Evolutionary conservation across 2,329 filamentous ascomycete genomes (phyloP), one percentile per base, ranked within the genome.

Genomic region (Sclerotinia minor): DNA sequence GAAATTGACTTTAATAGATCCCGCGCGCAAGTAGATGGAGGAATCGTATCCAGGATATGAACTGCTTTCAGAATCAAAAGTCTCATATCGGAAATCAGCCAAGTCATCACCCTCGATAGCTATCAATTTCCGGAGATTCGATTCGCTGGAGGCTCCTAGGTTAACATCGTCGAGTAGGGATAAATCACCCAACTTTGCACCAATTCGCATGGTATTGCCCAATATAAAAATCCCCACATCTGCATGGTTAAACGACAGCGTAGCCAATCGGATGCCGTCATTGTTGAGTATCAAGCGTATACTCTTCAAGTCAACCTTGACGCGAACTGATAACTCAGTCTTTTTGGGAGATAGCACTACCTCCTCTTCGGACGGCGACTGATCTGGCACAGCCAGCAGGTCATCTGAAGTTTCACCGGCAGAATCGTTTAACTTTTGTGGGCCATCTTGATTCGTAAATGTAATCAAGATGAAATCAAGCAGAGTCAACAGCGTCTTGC

Each of bases 71-170:
- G 89, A 79, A 77, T 98, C 93, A 74, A 96, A 99, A 0, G 95
- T 99, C 79, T 99, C 92, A 75, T 99, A 99, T 66, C 92, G 91
- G 82, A 99, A 98, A 77, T 99, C 95, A 1, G 94, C 94, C 24
- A 99, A 85, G 69, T 98, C 94, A 67, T 98, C 89, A 15, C 96
- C 96, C 78, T 99, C 91, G 41, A 99, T 99, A 0, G 93, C 94
- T 52, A 99, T 89, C 29, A 99, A 84, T 72, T 94, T 89, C 50
- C 95, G 89, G 32, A 98, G 83, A 54, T 89, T 87, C 0, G 94
- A 97, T 38, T 90, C 84, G 72, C 90, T 89, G 0, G 92, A 87
- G 0, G 96, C 93, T 32, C 94, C 95, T 71, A 93, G 87, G 74
- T 98, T 97, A 69, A 99, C 88, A 78, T 99, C 95, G 76, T 99